Evolutionary conservation across 306 rosid genomes (phyloP).

Genomic region (Cucumis hystrix): DNA sequence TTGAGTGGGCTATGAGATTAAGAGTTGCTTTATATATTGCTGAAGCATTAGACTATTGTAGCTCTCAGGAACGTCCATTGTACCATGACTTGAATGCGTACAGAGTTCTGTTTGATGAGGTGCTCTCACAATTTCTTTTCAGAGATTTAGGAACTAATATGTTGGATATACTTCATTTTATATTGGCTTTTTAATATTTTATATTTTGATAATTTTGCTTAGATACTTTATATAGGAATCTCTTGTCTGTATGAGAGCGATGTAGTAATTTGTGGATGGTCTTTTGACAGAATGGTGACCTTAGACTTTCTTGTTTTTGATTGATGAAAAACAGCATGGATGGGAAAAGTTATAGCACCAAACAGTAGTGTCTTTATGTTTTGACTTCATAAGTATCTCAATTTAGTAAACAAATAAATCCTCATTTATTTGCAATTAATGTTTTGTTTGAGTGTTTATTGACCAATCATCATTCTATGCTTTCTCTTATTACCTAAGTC

Average conservation of each 20-base stretch:
- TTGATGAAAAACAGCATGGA: slow-evolving; percentile 78
- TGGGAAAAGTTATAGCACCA: slow-evolving; percentile 82
- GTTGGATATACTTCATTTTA: background rate
- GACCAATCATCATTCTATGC: too few species aligned
- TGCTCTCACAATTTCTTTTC: slow-evolving; percentile 13
- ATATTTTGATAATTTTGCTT: background rate
- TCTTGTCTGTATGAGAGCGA: slow-evolving; percentile 4
- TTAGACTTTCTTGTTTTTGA: slow-evolving; percentile 75
- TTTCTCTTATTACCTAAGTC: background rate
- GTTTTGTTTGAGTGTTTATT: too few species aligned
- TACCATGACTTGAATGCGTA: slow-evolving; percentile 77
- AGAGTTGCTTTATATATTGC: slow-evolving; percentile 60
- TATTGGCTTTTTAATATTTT: background rate
- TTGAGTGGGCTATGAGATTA: slow-evolving; percentile 73
- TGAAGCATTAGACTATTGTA: slow-evolving; percentile 62
- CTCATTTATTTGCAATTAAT: background rate
- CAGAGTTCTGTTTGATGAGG: slow-evolving; percentile 76
- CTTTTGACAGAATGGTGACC: slow-evolving; percentile 62
- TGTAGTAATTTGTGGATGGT: slow-evolving; percentile 15
- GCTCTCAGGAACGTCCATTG: slow-evolving; percentile 43
- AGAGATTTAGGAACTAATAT: background rate
- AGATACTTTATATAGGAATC: background rate
- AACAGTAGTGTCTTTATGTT: background rate
- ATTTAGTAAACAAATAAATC: background rate
- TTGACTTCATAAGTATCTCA: background rate